Conservation (phyloP, 202 grass and related monocot species). For the Panicum virgatum region DNA sequence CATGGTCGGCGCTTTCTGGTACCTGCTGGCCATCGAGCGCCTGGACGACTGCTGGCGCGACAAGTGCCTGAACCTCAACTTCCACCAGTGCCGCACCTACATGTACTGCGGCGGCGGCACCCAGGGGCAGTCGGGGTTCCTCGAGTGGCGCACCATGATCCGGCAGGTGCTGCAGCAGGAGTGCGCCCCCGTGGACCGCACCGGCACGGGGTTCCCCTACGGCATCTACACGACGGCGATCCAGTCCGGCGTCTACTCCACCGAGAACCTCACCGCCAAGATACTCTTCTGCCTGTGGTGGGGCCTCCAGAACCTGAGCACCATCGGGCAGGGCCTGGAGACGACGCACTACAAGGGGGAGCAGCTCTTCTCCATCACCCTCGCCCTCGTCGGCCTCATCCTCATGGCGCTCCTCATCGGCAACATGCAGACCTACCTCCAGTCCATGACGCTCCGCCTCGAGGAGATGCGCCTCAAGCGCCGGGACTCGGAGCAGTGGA, state of each 20-base stretch:
- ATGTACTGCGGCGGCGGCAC: slow-evolving; percentile 66
- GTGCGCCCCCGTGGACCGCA: slow-evolving; percentile 34
- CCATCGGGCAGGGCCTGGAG: slow-evolving; percentile 63
- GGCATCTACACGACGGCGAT: slow-evolving; percentile 63
- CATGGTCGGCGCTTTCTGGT: slow-evolving; percentile 80
- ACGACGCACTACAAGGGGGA: slow-evolving; percentile 71
- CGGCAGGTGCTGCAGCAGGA: slow-evolving; percentile 23
- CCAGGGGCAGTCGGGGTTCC: too few relatives aligned
- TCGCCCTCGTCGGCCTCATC: slow-evolving; percentile 67
- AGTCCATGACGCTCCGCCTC: slow-evolving; percentile 57
- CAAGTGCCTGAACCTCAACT: slow-evolving; percentile 31
- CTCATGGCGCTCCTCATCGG: slow-evolving; percentile 84
- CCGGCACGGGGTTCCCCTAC: slow-evolving; percentile 45
- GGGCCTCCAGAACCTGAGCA: slow-evolving; percentile 82
- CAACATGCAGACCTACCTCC: slow-evolving; percentile 89
- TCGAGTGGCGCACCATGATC: slow-evolving; percentile 54
- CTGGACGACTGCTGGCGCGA: slow-evolving; percentile 62
- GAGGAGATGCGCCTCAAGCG: slow-evolving; percentile 83
- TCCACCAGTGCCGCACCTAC: slow-evolving; percentile 44
- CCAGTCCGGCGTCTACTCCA: slow-evolving; percentile 44
- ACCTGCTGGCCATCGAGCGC: slow-evolving; percentile 65
- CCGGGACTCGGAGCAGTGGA: slow-evolving; percentile 73
- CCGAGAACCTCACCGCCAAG: slow-evolving; percentile 38
- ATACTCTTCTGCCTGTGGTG: slow-evolving; percentile 80
- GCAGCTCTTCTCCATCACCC: slow-evolving; percentile 68